Evolutionary conservation across 1,284 basidiomycete genomes (phyloP).

Genomic region (Pisolithus thermaeus): DNA sequence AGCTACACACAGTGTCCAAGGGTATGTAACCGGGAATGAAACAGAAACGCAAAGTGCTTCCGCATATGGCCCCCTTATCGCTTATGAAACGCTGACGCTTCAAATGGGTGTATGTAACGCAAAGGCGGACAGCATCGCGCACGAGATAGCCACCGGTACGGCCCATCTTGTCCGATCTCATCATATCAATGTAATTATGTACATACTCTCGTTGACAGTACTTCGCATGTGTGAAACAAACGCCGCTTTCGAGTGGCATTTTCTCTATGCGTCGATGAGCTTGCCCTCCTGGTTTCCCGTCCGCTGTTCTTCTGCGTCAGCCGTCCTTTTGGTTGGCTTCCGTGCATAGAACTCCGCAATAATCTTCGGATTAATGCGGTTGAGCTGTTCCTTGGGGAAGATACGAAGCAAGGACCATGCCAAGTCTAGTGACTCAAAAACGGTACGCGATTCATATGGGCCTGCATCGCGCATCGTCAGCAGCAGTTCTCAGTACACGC

Average conservation of each 20-base stretch:
- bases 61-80: not conserved
- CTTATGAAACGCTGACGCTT: not conserved
- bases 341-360: conserved; percentile 82
- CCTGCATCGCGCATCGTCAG: conserved; percentile 40
- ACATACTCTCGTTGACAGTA: not conserved
- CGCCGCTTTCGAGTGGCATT: conserved; percentile 5
- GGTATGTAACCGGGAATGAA: not conserved
- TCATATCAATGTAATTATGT: not conserved
- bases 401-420: conserved; percentile 96
- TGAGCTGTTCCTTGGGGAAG: conserved; percentile 98
- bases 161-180: not conserved
- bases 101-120: not conserved
- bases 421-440: conserved; percentile 97
- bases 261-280: conserved; percentile 49
- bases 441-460: conserved; percentile 91
- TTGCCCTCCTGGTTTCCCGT: conserved; percentile 44
- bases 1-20: too few relatives aligned
- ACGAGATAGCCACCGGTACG: not conserved
- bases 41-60: not conserved
- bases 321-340: conserved; percentile 63
- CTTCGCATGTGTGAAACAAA: not conserved
- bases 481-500: not conserved
- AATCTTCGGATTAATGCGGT: conserved; percentile 91
- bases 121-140: not conserved
- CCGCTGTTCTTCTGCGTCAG: conserved; percentile 39